These are phyloP conservation scores for Eimeria necatrix DNA, from an alignment of 169 alveolate species.

Conservation along the genomic window DNA sequence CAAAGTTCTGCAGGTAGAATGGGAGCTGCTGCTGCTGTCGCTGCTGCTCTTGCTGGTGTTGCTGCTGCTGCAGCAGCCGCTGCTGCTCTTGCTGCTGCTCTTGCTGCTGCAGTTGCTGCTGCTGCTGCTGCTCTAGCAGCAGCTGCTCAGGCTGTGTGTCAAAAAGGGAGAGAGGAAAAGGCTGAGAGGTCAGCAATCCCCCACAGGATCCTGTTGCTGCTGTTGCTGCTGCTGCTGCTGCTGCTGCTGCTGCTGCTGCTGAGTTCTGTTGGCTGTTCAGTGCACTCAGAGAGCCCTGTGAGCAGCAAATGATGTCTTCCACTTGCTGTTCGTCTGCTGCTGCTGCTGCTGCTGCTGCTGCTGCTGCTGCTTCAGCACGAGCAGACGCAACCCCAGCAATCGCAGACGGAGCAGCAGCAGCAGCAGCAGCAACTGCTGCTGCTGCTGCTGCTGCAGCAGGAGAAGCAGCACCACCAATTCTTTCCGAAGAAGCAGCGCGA, in stretches of 20 bases:
- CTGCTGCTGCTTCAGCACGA: neutral
- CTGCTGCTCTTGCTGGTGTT: neutral
- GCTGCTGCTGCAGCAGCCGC: neutral
- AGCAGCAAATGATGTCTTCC: neutral
- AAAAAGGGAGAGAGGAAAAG: slow-evolving; percentile 28
- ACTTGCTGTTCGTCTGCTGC: neutral
- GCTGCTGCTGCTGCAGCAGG: slow-evolving; percentile 5
- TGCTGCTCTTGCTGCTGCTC: slow-evolving; percentile 54
- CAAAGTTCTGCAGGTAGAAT: neutral
- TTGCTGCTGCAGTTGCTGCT: slow-evolving; percentile 48
- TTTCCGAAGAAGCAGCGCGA: neutral
- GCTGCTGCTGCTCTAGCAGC: slow-evolving; percentile 62
- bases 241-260: slow-evolving; percentile 49
- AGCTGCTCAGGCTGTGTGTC: slow-evolving; percentile 8
- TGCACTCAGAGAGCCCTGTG: neutral
- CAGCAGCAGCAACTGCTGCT: neutral
- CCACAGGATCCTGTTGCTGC: slow-evolving; percentile 29
- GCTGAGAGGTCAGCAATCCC: neutral
- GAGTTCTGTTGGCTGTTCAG: neutral
- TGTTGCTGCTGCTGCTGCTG: slow-evolving; percentile 1
- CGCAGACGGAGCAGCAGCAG: slow-evolving; percentile 10
- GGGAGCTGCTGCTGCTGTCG: neutral
- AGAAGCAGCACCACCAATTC: neutral
- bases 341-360: slow-evolving; percentile 35
- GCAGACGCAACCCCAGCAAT: neutral